phyloP scores from a whole-genome alignment of 345 rosid genomes.

The Eucalyptus regnans region DNA sequence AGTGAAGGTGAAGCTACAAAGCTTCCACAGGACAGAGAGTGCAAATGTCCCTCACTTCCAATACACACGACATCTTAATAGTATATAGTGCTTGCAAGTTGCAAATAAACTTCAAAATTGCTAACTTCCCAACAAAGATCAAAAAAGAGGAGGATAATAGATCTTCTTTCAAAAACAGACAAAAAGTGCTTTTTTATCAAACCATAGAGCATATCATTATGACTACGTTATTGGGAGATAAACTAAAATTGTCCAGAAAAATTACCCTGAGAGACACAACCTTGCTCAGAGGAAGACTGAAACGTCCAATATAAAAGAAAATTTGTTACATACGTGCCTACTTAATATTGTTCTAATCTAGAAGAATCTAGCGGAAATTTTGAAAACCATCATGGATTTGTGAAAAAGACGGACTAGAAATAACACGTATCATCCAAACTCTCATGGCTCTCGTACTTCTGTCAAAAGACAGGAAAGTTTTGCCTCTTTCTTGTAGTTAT shows the following conservation, averaged over 20 bases:
- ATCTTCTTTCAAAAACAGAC: neutral
- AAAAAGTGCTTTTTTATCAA: neutral
- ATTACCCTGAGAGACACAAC: neutral
- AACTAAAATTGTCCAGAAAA: neutral
- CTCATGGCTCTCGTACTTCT: neutral
- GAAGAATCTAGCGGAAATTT: neutral
- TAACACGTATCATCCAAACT: neutral
- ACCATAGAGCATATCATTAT: neutral
- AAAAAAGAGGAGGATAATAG: neutral
- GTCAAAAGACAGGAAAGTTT: neutral
- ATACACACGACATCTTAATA: neutral
- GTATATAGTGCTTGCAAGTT: neutral
- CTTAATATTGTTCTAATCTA: neutral
- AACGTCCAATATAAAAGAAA: neutral
- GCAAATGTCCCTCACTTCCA: neutral
- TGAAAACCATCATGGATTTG: neutral
- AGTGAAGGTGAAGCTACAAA: neutral
- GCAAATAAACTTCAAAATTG: neutral
- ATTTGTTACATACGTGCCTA: neutral
- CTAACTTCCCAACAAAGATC: neutral
- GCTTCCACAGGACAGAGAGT: neutral
- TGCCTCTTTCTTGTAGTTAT: neutral
- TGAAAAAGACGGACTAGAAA: neutral
- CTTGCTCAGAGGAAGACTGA: neutral
- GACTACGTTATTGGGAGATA: neutral